Conservation (phyloP, 1,284 basidiomycete genomes). For the Moniliophthora roreri region DNA sequence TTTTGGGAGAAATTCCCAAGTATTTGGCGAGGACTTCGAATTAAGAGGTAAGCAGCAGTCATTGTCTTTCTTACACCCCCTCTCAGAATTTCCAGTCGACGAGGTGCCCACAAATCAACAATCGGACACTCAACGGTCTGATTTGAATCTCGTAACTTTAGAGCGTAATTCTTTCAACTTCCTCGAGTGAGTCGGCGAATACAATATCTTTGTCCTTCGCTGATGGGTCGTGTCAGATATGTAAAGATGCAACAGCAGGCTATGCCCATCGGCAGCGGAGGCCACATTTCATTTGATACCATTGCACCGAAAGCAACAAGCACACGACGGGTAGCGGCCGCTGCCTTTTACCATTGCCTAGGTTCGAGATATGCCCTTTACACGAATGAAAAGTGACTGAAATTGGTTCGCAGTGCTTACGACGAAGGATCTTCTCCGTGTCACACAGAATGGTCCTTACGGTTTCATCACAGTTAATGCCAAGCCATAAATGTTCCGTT, state of each 20-base stretch:
- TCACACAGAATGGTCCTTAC: slow-evolving; percentile 56
- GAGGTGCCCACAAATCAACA: slow-evolving; percentile 28
- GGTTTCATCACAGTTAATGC: slow-evolving; percentile 41
- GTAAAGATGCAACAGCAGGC: slow-evolving; percentile 71
- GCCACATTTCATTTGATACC: slow-evolving; percentile 56
- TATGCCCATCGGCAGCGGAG: slow-evolving; percentile 43
- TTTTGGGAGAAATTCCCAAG: slow-evolving; percentile 38
- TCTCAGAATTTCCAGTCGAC: slow-evolving; percentile 12
- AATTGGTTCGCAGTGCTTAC: slow-evolving; percentile 48
- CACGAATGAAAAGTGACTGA: too few relatives aligned
- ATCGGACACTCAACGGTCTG: slow-evolving; percentile 51
- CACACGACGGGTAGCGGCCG: slow-evolving; percentile 72
- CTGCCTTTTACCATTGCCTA: slow-evolving; percentile 79
- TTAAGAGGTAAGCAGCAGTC: slow-evolving; percentile 65
- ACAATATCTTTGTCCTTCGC: too few relatives aligned
- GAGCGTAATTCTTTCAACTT: slow-evolving; percentile 79
- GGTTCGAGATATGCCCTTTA: too few relatives aligned
- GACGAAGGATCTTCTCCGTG: slow-evolving; percentile 59
- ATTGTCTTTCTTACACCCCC: slow-evolving; percentile 1
- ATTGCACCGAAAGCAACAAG: slow-evolving; percentile 65
- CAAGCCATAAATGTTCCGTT: not conserved
- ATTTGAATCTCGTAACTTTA: slow-evolving; percentile 53
- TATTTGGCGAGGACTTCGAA: slow-evolving; percentile 57
- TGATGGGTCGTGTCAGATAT: slow-evolving; percentile 52
- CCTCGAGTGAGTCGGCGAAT: slow-evolving; percentile 55